Evolutionary conservation across 148 eudicot species (phyloP), one percentile per base, ranked within the genome.

Genomic region (Chenopodium quinoa): DNA sequence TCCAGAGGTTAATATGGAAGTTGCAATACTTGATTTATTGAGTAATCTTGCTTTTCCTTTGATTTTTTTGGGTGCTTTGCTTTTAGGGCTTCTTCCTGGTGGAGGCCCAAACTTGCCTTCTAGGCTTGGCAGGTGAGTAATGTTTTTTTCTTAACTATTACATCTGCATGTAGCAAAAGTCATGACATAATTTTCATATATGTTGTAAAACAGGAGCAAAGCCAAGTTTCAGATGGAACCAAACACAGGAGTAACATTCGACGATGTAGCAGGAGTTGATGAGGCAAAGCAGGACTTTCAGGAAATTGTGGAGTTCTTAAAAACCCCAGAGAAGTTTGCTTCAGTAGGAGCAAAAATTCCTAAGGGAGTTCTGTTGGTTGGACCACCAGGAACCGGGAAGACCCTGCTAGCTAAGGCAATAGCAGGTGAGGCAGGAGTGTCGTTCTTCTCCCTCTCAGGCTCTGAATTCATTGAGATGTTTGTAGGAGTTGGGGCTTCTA

Each of bases 151-250:
- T 56, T 11, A 56, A 17, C 62, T 13, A 4, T 56, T 17, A 19
- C 22, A 56, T 17, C 62, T 13, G 62, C 22, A 56, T 4, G 17
- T 4, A 17, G 22, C 20, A 16, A 56, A 56, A 56, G 4, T 56
- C 62, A 56, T 56, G 62, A 56, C 22, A 56, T 2, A 56, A 56
- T 3, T 17, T 16, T 56, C 34, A 27, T 10, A 14, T 23, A 1
- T 27, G 11, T 75, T 71, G 73, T 17, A 54, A 80, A 76, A 79
- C 93, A 94, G 98, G 89, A 94, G 91, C 90, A 94, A 94, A 88
- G 98, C 93, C 25, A 92, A 91, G 77, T 94, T 92, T 80, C 91
- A 91, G 75, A 91, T 94, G 97, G 97, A 94, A 60, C 98, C 94
- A 8, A 94, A 94, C 88, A 94, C 97, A 5, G 94, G 97, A 78